Evolutionary conservation across 768 basidiomycete species (phyloP), one percentile per base, ranked within the genome.

Genomic region (Phylloporus sp.): DNA sequence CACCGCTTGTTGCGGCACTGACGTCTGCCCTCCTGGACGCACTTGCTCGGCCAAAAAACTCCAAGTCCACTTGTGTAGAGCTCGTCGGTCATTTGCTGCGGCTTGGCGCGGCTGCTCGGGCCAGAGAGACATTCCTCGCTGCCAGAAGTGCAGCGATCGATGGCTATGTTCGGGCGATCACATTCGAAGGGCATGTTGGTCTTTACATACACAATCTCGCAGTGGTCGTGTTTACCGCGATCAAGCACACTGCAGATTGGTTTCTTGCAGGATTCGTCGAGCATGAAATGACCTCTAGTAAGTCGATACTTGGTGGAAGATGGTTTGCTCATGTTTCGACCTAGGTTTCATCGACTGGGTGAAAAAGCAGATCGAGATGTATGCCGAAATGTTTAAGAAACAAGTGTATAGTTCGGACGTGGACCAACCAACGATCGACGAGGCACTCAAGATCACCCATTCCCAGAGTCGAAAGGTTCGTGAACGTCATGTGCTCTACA

Each of bases 201-300:
- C 75, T 84, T 39, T 98, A 95, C 58, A 77, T 98, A 38, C 84
- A 81, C 27, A 90, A 97, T 59, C 72, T 98, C 27, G 81, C 91
- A 3, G 75, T 93, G 33, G 89, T 98, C 0, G 81, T 85, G 48
- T 98, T 98, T 58, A 96, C 93, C 1, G 84, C 90, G 1, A 87
- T 99, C 63, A 94, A 96, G 63, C 91, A 98, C 61, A 96, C 94
- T 1, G 90, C 90, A 13, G 95, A 99, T 68, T 99, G 96, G 96
- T 99, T 90, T 66, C 72, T 97, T 55, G 84, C 86, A 1, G 93
- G 91, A 46, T 99, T 96, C 69, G 89, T 86, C 65, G 96, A 97
- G 66, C 93, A 96, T 61, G 84, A 92, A 54, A 89, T 90, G 52
- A 86, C 95, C 0, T 94, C 91, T 48, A 79, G 95, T 95, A 57